Conservation (phyloP, 345 rosid genomes). For the Limnanthes douglasii region DNA sequence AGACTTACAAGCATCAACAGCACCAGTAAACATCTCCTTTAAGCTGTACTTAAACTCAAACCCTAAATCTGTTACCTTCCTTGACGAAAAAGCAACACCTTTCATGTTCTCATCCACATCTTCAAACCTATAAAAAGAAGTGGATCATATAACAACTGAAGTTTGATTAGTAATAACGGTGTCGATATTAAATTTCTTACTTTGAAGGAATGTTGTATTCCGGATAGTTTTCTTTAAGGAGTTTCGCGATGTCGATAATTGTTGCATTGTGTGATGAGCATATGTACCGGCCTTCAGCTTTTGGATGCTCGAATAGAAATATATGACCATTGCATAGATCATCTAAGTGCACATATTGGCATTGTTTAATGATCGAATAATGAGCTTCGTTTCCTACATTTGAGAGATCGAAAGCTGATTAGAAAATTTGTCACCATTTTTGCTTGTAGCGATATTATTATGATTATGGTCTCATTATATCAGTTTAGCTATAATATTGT, state of each 20-base stretch:
- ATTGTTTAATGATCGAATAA: constrained; percentile 6
- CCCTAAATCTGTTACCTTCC: constrained; percentile 19
- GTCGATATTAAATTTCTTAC: constrained; percentile 4
- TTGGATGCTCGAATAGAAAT: constrained; percentile 20
- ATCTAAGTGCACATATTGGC: constrained; percentile 14
- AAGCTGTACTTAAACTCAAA: constrained; percentile 17
- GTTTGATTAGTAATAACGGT: too few species aligned
- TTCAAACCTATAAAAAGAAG: too few species aligned
- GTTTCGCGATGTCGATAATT: constrained; percentile 16
- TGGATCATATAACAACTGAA: neutral
- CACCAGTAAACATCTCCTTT: constrained; percentile 19
- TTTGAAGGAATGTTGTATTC: constrained; percentile 17
- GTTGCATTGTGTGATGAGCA: constrained; percentile 21
- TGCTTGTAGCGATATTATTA: too few species aligned
- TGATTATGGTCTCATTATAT: too few species aligned
- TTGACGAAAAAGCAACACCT: constrained; percentile 11
- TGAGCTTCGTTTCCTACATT: constrained; percentile 12
- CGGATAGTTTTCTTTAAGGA: constrained; percentile 17
- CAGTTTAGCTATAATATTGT: too few species aligned
- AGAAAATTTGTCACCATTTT: too few species aligned
- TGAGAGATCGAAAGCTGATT: too few species aligned
- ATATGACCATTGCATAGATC: constrained; percentile 30
- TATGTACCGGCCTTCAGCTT: constrained; percentile 30
- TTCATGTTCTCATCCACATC: constrained; percentile 8
- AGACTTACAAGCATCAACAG: constrained; percentile 14